Base-by-base conservation (phyloP, 768 basidiomycete species). In the Xerocomus potaroensis region DNA sequence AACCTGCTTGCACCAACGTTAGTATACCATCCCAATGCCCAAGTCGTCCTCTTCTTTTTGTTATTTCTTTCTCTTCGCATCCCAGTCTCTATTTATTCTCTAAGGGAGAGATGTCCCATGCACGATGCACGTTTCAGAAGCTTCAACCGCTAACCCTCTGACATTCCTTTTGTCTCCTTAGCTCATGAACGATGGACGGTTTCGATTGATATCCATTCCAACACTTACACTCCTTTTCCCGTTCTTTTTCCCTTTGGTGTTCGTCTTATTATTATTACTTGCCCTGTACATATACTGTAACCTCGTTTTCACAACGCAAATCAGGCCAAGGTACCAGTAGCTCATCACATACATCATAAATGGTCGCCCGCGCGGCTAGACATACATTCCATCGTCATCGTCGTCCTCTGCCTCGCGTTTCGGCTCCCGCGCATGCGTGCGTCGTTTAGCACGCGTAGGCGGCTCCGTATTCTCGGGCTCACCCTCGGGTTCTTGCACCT, bases 351-450 rank as follows among this genome's bases (percentile, higher is more conserved):
- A 5, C 7, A 5, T 35, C 21, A 19, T 23, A 22, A 27, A 27
- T 12, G 4, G 34, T 5, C 19, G 12, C 12, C 23, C 3, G 23
- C 26, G 23, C 9, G 7, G 15, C 21, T 48, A 65, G 12, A 60
- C 23, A 14, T 63, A 63, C 63, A 63, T 55, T 34, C 63, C 57
- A 4, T 62, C 58, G 8, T 60, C 40, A 0, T 54, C 57, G 3
- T 60, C 59, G 4, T 19, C 37, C 8, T 8, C 50, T 49, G 35
- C 52, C 43, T 44, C 24, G 4, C 22, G 31, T 11, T 53, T 38
- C 12, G 33, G 50, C n/a, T 53, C 41, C 12, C 36, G 50, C n/a
- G 34, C 14, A 6, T 31, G 48, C 0, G 48, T 44, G 5, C 51
- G 51, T 33, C 54, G 51, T 48, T 45, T 46, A 9, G 49, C 32